phyloP scores from a whole-genome alignment of 345 rosid species.

The Citrus sp. region DNA sequence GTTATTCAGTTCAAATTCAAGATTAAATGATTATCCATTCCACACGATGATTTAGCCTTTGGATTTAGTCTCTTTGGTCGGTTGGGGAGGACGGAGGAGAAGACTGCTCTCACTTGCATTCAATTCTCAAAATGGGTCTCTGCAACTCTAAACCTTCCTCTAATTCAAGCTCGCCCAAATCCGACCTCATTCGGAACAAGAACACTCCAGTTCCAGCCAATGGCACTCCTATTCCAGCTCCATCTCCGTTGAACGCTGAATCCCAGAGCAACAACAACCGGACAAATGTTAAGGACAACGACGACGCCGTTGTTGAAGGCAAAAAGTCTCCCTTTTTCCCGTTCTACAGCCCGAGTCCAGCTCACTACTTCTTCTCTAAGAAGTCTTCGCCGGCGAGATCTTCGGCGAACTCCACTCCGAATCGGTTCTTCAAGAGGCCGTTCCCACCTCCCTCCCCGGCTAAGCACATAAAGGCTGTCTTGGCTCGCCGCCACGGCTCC shows the following conservation, averaged over 20 bases:
- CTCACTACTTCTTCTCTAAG: conserved; percentile 74
- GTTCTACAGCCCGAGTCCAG: conserved; percentile 88
- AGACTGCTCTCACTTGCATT: conserved; percentile 12
- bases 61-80: background rate
- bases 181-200: conserved; percentile 19
- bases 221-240: conserved; percentile 26
- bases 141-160: conserved; percentile 70
- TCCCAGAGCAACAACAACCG: conserved; percentile 15
- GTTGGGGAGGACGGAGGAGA: background rate
- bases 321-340: conserved; percentile 82
- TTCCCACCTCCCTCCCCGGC: conserved; percentile 99
- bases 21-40: background rate
- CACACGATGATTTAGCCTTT: background rate
- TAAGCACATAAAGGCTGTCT: conserved; percentile 76
- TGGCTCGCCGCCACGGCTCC: conserved; percentile 65
- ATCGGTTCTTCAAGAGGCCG: conserved; percentile 64
- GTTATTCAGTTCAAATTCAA: conserved; percentile 14
- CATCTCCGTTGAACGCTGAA: conserved; percentile 21
- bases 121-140: conserved; percentile 53
- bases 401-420: conserved; percentile 79
- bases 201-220: conserved; percentile 1
- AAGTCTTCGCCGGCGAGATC: conserved; percentile 69
- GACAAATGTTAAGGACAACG: conserved; percentile 12
- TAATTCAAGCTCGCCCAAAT: conserved; percentile 35
- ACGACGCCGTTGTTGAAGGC: conserved; percentile 32